Evolutionary conservation across 2,329 filamentous ascomycete species (phyloP), one percentile per base, ranked within the genome.

Genomic region (Ceratocystis smalleyi): DNA sequence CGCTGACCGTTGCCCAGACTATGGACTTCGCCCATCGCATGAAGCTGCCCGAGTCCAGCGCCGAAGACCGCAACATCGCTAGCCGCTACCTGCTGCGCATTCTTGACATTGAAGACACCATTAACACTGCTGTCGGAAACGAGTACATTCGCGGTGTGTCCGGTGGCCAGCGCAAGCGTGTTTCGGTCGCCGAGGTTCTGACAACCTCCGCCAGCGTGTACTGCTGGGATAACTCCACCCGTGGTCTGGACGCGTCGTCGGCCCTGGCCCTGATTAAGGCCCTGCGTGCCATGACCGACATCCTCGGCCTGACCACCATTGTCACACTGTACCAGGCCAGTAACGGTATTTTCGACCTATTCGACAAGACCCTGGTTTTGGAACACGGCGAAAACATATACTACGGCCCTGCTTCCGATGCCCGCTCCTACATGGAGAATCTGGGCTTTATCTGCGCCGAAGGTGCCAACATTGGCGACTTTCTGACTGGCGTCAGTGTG

Each of bases 251-350:
- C 74, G 85, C 81, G 43, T 86, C 86, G 74, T 89, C 89, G 72
- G 86, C 87, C 62, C 80, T 89, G 66, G 86, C 89, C 73, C 89
- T 89, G 71, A 85, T 82, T 74, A 86, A 83, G 74, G 89, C 85
- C 0, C 76, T 90, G 7, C 81, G 84, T 45, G 77, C 86, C 62
- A 81, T 85, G 71, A 83, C 84, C 1, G 84, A 89, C 70, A 78
- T 89, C 30, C 85, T 84, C 67, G 79, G 79, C 67, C 83, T 76
- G 71, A 87, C 85, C 2, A 83, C 85, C 32, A 80, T 80, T 67
- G 86, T 89, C 43, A 86, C 86, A 68, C 89, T 89, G 73, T 90
- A 89, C 74, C 86, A 89, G 73, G 81, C 86, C 2, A 81, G 81
- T 0, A 81, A 84, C 71, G 77, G 74, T 61, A 81, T 81, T 64